phyloP scores from a whole-genome alignment of 352 stramenopile genomes.

The Halophytophthora polymorphica region DNA sequence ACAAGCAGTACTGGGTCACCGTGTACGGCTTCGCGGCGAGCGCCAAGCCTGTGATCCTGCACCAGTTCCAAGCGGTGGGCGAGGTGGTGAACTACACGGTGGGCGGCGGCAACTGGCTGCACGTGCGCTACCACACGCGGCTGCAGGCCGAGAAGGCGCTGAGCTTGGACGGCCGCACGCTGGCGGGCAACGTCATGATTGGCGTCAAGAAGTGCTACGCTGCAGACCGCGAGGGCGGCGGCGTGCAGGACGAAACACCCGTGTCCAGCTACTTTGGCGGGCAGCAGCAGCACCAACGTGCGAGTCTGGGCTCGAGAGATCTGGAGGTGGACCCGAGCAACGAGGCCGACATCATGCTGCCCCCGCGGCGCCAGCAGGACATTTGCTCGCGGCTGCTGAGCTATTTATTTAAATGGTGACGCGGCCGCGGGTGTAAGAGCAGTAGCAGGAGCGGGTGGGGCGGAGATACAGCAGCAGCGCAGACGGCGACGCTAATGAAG shows the following conservation, averaged over 20 bases:
- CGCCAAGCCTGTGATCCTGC: slow-evolving; percentile 60
- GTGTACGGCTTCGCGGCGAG: slow-evolving; percentile 73
- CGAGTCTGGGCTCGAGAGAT: slow-evolving; percentile 46
- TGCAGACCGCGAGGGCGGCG: slow-evolving; percentile 58
- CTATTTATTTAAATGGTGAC: slow-evolving; percentile 87
- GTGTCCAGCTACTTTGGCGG: slow-evolving; percentile 52
- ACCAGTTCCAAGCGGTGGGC: slow-evolving; percentile 73
- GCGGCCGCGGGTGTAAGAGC: slow-evolving; percentile 1
- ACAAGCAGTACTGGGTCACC: slow-evolving; percentile 85
- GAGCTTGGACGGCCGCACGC: slow-evolving; percentile 58
- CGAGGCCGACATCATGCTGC: slow-evolving; percentile 81
- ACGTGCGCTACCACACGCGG: slow-evolving; percentile 74
- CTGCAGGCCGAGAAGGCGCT: slow-evolving; percentile 81
- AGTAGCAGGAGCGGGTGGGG: no score
- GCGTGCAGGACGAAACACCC: slow-evolving; percentile 51
- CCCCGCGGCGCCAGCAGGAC: slow-evolving; percentile 60
- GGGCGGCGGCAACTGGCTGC: slow-evolving; percentile 73
- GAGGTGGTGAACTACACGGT: slow-evolving; percentile 72
- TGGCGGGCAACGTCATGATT: slow-evolving; percentile 72
- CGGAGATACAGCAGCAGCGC: no score
- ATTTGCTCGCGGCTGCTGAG: slow-evolving; percentile 78
- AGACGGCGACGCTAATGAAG: no score
- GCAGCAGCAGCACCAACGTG: slow-evolving; percentile 36
- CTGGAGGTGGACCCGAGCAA: slow-evolving; percentile 76
- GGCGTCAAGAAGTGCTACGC: slow-evolving; percentile 77